These are phyloP conservation scores for Pestalotiopsis sp. DNA, from an alignment of 2,329 filamentous ascomycete species.

Conservation along the genomic window DNA sequence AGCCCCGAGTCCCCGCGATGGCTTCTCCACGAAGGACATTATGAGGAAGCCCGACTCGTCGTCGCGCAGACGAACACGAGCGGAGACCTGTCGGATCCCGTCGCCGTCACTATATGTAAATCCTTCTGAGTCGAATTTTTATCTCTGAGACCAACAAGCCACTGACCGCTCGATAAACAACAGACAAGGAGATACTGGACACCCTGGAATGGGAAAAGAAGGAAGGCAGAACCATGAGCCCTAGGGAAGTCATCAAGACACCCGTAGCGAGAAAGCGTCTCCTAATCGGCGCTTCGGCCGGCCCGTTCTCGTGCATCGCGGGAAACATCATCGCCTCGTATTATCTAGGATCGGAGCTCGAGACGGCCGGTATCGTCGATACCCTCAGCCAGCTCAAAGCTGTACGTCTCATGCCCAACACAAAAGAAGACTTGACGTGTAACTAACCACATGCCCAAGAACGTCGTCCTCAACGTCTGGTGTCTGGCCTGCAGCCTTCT, in stretches of 20 bases:
- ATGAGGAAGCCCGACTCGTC: conserved; percentile 40
- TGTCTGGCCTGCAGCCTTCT: conserved; percentile 44
- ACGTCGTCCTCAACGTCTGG: conserved; percentile 55
- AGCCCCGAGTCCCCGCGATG: conserved; percentile 46
- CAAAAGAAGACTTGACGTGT: neutral
- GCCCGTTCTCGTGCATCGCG: conserved; percentile 36
- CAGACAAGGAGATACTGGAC: conserved; percentile 44
- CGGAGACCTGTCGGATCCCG: conserved; percentile 38
- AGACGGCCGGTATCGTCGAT: conserved; percentile 43
- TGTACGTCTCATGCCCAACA: conserved; percentile 19
- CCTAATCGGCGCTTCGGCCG: conserved; percentile 40
- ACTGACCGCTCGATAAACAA: neutral
- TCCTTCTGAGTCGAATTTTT: conserved; percentile 15
- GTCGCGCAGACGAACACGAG: conserved; percentile 45
- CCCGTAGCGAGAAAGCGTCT: conserved; percentile 40
- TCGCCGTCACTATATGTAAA: conserved; percentile 34
- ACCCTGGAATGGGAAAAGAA: conserved; percentile 48
- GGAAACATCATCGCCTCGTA: conserved; percentile 44
- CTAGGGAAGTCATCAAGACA: conserved; percentile 39
- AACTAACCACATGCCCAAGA: conserved; percentile 27
- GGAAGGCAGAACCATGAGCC: conserved; percentile 38
- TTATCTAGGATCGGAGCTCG: conserved; percentile 41
- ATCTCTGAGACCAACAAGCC: too few species aligned
- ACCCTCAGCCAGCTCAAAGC: conserved; percentile 39
- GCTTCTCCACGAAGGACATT: conserved; percentile 40